Evolutionary conservation across 441 rosid species (phyloP).

Genomic region (Euphorbia schlechtendalii): DNA sequence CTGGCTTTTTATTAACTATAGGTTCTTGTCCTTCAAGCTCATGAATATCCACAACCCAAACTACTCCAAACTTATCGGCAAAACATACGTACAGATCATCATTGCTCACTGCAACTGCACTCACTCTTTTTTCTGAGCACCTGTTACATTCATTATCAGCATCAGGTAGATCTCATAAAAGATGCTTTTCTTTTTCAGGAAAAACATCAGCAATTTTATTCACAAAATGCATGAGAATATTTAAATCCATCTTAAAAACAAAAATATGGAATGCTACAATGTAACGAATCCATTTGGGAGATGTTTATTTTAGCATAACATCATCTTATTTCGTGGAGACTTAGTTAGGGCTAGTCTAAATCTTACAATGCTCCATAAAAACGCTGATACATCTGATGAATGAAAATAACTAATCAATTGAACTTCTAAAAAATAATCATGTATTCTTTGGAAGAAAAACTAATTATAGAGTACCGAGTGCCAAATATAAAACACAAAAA

Average conservation of each 20-base stretch:
- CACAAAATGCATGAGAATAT: neutral
- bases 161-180: neutral
- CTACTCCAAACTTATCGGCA: constrained; percentile 94
- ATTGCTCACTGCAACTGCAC: constrained; percentile 63
- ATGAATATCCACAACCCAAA: constrained; percentile 66
- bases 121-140: constrained; percentile 83
- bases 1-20: constrained; percentile 48
- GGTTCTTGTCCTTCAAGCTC: constrained; percentile 34
- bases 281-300: neutral
- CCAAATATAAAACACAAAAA: no score
- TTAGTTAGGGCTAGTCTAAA: neutral
- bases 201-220: neutral
- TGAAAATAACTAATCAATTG: neutral
- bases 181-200: neutral
- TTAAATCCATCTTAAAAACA: neutral
- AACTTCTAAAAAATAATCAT: neutral
- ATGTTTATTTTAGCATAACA: neutral
- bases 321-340: neutral
- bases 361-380: neutral
- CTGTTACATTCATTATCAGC: constrained; percentile 28
- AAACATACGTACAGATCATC: constrained; percentile 63
- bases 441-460: neutral
- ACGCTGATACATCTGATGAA: neutral
- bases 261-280: neutral
- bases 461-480: neutral